phyloP scores from a whole-genome alignment of 2,329 filamentous ascomycete genomes.

The Cladobotryum mycophilum region DNA sequence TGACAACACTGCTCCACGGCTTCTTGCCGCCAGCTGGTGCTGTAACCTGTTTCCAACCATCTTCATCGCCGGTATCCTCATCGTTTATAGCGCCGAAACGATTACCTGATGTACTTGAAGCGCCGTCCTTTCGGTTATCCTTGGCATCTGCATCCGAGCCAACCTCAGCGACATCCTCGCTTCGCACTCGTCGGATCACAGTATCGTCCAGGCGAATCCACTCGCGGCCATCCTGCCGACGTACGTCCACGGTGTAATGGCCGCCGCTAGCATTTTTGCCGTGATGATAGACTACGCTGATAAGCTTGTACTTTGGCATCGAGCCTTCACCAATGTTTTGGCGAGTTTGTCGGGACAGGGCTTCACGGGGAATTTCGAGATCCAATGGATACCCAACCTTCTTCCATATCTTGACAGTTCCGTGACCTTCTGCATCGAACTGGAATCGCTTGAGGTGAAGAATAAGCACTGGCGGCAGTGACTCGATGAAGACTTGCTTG shows the following conservation, averaged over 20 bases:
- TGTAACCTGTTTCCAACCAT: constrained; percentile 78
- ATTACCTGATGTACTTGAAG: constrained; percentile 49
- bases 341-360: constrained; percentile 68
- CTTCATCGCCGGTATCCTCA: constrained; percentile 59
- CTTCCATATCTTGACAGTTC: constrained; percentile 98
- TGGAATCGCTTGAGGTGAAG: constrained; percentile 96
- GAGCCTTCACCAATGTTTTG: constrained; percentile 58
- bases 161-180: constrained; percentile 80
- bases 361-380: constrained; percentile 86
- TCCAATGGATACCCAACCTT: constrained; percentile 93
- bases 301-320: constrained; percentile 77
- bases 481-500: constrained; percentile 93
- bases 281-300: constrained; percentile 91
- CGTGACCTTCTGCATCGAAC: constrained; percentile 72
- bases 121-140: constrained; percentile 58
- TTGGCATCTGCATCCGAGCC: constrained; percentile 69
- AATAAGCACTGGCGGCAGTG: constrained; percentile 82
- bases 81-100: constrained; percentile 67
- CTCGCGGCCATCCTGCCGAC: constrained; percentile 87
- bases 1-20: constrained; percentile 60
- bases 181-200: constrained; percentile 73
- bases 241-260: constrained; percentile 96
- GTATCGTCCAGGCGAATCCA: constrained; percentile 98
- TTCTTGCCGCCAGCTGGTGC: constrained; percentile 59
- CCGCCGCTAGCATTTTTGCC: constrained; percentile 94